Conservation (phyloP, 2,329 filamentous ascomycete species). For the Chaetomium strumarium region DNA sequence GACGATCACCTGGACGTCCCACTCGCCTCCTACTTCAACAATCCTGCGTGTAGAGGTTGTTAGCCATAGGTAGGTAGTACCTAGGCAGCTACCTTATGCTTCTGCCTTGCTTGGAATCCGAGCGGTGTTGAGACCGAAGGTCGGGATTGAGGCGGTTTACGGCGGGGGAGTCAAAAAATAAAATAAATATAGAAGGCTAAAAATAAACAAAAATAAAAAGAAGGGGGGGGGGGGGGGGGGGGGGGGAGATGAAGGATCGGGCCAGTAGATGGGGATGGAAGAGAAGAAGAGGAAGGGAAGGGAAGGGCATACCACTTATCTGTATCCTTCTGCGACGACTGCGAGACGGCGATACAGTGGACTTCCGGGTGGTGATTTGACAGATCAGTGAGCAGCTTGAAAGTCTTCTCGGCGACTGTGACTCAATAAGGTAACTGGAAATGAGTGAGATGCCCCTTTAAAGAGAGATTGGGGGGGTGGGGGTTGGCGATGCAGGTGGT, state of each 20-base stretch:
- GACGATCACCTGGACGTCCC: constrained; percentile 52
- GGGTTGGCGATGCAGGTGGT: neutral
- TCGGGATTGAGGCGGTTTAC: too few relatives aligned
- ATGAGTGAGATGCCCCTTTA: neutral
- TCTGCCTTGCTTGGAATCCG: neutral
- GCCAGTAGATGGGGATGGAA: too few relatives aligned
- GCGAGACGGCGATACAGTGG: constrained; percentile 57
- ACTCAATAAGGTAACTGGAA: neutral
- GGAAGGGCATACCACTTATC: constrained; percentile 39
- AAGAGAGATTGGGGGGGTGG: too few relatives aligned
- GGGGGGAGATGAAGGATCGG: neutral
- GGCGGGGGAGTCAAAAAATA: too few relatives aligned
- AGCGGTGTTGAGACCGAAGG: too few relatives aligned
- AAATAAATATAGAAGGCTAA: too few relatives aligned
- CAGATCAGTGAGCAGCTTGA: constrained; percentile 47
- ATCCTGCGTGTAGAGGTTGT: constrained; percentile 39
- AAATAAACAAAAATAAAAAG: neutral
- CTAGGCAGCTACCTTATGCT: too few relatives aligned
- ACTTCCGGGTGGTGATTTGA: constrained; percentile 45
- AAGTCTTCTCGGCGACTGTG: constrained; percentile 63
- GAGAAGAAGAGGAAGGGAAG: neutral
- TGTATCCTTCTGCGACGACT: constrained; percentile 48
- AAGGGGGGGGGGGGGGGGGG: too few relatives aligned
- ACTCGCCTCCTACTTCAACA: constrained; percentile 48
- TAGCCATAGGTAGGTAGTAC: too few relatives aligned